phyloP scores from a whole-genome alignment of 148 eudicot species.

The Amaranthus cruentus region DNA sequence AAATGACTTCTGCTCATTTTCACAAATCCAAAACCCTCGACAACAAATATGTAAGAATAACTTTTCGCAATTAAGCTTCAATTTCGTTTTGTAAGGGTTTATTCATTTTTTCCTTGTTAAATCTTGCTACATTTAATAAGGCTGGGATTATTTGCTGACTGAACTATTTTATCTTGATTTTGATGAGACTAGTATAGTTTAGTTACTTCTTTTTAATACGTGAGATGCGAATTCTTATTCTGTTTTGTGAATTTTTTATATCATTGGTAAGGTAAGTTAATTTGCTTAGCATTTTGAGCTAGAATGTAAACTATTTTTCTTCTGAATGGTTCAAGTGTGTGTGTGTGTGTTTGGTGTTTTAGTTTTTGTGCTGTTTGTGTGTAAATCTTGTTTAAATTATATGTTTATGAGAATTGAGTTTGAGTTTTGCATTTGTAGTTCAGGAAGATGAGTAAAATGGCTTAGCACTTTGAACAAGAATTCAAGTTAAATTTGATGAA shows the following conservation, averaged over 20 bases:
- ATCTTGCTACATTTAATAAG: not conserved
- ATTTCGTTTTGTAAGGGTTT: not conserved
- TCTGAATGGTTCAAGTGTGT: not conserved
- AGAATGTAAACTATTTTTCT: not conserved
- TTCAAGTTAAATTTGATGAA: no score
- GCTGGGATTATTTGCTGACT: not conserved
- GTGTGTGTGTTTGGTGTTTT: not conserved
- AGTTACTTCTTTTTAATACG: not conserved
- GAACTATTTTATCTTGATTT: not conserved
- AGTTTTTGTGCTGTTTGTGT: not conserved
- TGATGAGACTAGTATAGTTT: not conserved
- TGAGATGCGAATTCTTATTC: not conserved
- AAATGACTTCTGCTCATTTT: constrained; percentile 50
- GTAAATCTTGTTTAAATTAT: not conserved
- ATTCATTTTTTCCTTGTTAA: not conserved
- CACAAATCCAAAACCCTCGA: constrained; percentile 94
- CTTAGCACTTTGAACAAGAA: not conserved
- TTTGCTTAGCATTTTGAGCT: not conserved
- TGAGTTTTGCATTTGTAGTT: not conserved
- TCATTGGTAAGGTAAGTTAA: not conserved
- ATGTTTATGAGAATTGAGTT: not conserved
- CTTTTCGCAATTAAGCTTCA: not conserved
- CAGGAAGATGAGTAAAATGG: not conserved
- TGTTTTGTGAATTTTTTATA: not conserved
- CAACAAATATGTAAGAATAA: constrained; percentile 71